Evolutionary conservation across 306 rosid species (phyloP).

Genomic region (barrel medic (Medicago truncatula)): MtrunA17r5.0-ANR NC_053048.1:26110001-26110500

Average conservation of each 20-base stretch:
- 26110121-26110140: conserved; percentile 9
- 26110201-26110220: neutral
- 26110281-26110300: no score
- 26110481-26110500: no score
- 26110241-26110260: neutral
- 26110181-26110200: neutral
- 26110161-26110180: neutral
- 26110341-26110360: neutral
- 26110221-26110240: neutral
- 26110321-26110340: neutral
- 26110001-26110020: neutral
- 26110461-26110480: no score
- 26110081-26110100: conserved; percentile 33
- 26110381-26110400: neutral
- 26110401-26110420: neutral
- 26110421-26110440: conserved; percentile 17
- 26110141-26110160: neutral
- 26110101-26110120: neutral
- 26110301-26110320: neutral
- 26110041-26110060: conserved; percentile 25
- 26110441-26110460: conserved; percentile 21
- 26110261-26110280: neutral
- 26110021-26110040: neutral
- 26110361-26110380: neutral
- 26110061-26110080: conserved; percentile 20